phyloP scores from a whole-genome alignment of 2,329 filamentous ascomycete genomes.

The Akanthomyces muscarius region DNA sequence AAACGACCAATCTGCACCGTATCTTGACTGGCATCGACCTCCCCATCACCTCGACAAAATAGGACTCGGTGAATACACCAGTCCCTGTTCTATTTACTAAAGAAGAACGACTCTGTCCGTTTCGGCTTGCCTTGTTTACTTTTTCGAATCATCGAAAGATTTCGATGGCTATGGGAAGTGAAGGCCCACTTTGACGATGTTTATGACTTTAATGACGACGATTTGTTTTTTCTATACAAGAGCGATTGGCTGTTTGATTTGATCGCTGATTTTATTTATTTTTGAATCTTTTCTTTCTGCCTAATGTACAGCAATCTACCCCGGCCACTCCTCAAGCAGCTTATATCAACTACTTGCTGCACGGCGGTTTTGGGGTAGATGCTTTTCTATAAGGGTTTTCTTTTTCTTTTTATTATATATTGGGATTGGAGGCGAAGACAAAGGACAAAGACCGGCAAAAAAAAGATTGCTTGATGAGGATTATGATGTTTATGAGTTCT shows the following conservation, averaged over 20 bases:
- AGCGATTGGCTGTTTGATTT: conserved; percentile 14
- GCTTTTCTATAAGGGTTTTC: neutral
- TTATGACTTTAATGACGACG: conserved; percentile 5
- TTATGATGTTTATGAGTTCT: conserved; percentile 14
- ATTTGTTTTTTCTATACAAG: conserved; percentile 5
- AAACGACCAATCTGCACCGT: conserved; percentile 3
- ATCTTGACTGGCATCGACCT: neutral
- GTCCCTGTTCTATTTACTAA: neutral
- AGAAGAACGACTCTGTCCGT: neutral
- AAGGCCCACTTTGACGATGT: neutral
- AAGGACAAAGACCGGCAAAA: conserved; percentile 5
- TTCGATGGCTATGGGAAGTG: neutral
- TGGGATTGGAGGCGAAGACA: conserved; percentile 16
- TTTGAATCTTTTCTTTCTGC: conserved; percentile 5
- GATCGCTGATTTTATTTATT: conserved; percentile 19
- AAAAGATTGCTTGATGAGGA: conserved; percentile 17
- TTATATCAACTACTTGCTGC: neutral
- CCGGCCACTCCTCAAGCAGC: neutral
- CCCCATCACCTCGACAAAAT: neutral
- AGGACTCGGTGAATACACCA: neutral
- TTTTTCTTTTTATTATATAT: conserved; percentile 1
- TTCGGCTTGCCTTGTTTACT: neutral
- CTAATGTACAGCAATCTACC: neutral
- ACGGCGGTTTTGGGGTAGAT: neutral
- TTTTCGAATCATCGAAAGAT: neutral